Conservation (phyloP, 768 basidiomycete genomes). For the Rhizopogon vinicolor region DNA sequence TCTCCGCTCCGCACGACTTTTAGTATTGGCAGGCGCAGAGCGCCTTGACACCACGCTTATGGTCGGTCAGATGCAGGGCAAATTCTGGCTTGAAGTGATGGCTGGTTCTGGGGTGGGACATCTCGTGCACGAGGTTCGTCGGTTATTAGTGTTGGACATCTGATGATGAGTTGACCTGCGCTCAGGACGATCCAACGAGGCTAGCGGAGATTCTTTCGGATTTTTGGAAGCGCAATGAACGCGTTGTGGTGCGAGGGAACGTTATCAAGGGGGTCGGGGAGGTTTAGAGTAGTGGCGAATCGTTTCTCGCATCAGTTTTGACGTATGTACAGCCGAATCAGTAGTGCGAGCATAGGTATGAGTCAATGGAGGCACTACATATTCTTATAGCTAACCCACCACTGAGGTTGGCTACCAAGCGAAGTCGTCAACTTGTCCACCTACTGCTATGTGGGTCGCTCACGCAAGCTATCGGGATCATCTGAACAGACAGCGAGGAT, state of each 20-base stretch:
- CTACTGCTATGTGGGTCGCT: background rate
- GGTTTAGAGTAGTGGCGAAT: slow-evolving; percentile 12
- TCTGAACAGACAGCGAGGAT: background rate
- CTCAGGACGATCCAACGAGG: slow-evolving; percentile 79
- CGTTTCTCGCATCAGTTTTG: too few species aligned
- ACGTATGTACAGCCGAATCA: too few species aligned
- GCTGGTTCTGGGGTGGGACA: slow-evolving; percentile 72
- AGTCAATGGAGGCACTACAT: background rate
- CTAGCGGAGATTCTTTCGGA: slow-evolving; percentile 79
- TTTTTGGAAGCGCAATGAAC: slow-evolving; percentile 90
- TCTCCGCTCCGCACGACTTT: slow-evolving; percentile 74
- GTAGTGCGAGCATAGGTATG: too few species aligned
- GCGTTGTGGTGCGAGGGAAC: slow-evolving; percentile 50
- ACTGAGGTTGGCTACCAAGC: background rate
- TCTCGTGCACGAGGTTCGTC: slow-evolving; percentile 84
- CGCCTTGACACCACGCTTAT: slow-evolving; percentile 89
- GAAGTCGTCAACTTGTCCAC: background rate
- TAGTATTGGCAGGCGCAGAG: slow-evolving; percentile 91
- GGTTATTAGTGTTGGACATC: background rate
- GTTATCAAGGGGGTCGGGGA: slow-evolving; percentile 54
- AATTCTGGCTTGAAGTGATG: slow-evolving; percentile 91
- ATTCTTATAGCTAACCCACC: background rate
- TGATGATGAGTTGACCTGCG: background rate
- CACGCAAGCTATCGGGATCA: background rate
- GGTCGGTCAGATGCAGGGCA: slow-evolving; percentile 96